Base-by-base conservation (phyloP, 1,284 basidiomycete genomes). In the Leccinum solheimii region DNA sequence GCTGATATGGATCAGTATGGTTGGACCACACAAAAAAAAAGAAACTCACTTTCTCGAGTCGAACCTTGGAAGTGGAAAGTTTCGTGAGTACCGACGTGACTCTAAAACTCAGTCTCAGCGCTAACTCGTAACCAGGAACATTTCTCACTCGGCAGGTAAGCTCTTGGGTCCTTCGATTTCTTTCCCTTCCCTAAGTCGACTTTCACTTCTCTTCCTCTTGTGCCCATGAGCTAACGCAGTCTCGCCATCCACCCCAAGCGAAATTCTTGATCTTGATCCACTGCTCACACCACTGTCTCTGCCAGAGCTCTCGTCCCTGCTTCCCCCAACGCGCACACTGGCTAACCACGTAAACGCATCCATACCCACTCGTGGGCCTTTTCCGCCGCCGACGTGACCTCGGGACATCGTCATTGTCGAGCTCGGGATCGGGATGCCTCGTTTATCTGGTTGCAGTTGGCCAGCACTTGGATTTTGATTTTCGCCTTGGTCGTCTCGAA, bases 1-100 rank as follows among this genome's bases (percentile, higher is more conserved):
- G 86, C 91, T 94, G 69, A 40, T 21, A 36, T 54, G 26, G 32
- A 54, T 62, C 40, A 66, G 67, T 36, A 13, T 62, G 3, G 19
- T 10, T 40, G 3, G 2, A 36, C 5, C 23, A 13, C 0, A 49
- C 14, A 21, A 23, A 11, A 57, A 3, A 19, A 11, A 52, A 50
- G 30, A n/a, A 43, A 27, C 76, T 52, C 59, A 90, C 92, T 81
- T 92, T 95, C 72, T 96, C 94, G 48, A 95, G 85, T 67, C 88
- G 91, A 68, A 95, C 86, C 70, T 91, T 94, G 14, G 82, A 81
- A 0, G 86, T 78, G 3, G 85, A 80, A 55, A 95, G 83, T 67
- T 86, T 88, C 32, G 84, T 88, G 50, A 91, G 80, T 5, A 92
- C 92, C 16, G 86, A 82, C 0, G 91, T 91, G 61, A 97, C 88